Conservation (phyloP, 2,329 filamentous ascomycete genomes). For the Dryadomyces quercus-mongolicae region DNA sequence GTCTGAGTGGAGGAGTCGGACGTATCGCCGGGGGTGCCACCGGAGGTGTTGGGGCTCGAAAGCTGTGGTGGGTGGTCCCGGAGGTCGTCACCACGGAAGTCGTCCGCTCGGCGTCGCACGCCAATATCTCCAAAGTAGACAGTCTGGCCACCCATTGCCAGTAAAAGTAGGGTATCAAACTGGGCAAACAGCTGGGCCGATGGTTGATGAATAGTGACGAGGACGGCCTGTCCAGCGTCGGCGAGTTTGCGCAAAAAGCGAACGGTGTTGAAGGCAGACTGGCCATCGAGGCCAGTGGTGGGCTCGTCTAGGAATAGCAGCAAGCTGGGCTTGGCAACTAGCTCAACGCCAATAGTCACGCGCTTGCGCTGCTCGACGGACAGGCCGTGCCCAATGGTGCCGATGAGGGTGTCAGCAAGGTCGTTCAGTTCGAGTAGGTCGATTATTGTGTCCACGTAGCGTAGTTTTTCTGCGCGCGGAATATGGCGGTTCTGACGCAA, state of each 20-base stretch:
- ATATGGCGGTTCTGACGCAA: constrained; percentile 58
- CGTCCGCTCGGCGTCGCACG: constrained; percentile 9
- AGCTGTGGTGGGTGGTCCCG: not conserved
- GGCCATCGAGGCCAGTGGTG: constrained; percentile 53
- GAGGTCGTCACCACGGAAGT: not conserved
- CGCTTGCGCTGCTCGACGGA: constrained; percentile 41
- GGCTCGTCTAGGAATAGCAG: constrained; percentile 51
- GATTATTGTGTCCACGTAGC: constrained; percentile 69
- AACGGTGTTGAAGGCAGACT: constrained; percentile 53
- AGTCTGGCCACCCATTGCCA: constrained; percentile 52
- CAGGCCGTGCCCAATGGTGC: constrained; percentile 36
- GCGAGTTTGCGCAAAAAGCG: constrained; percentile 58
- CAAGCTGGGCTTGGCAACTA: constrained; percentile 47
- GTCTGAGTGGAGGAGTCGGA: constrained; percentile 28
- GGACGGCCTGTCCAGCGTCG: constrained; percentile 51
- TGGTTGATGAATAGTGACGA: constrained; percentile 61
- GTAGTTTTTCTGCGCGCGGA: constrained; percentile 55
- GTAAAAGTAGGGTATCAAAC: constrained; percentile 53
- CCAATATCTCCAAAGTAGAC: constrained; percentile 56
- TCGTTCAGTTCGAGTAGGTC: constrained; percentile 42
- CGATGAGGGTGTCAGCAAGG: constrained; percentile 34
- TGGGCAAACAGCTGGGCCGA: constrained; percentile 53
- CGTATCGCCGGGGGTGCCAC: too few species aligned
- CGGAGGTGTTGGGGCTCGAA: too few species aligned
- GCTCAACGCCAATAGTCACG: constrained; percentile 48